A percentile compares a stretch with the other conserved stretches of the same genome.
These are phyloP conservation scores for Mrakia hoshinonis DNA, from an alignment of 768 basidiomycete genomes.

Conservation along the genomic window DNA sequence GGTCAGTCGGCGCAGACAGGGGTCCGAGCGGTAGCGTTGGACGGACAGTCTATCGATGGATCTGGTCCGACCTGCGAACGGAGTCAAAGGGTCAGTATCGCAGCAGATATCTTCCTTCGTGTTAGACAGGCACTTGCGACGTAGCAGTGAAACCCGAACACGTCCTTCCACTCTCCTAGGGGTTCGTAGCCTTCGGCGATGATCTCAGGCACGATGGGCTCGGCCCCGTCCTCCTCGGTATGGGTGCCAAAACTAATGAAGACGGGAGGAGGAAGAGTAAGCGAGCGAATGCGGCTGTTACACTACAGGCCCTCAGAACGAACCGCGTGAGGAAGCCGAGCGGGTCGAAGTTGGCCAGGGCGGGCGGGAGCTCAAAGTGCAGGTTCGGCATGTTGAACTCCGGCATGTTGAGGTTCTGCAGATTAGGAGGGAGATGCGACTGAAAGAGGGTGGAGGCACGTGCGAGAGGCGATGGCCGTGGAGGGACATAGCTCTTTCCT, in stretches of 20 bases:
- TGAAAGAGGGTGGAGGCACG: background rate
- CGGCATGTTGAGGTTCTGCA: constrained; percentile 4
- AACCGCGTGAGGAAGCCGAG: background rate
- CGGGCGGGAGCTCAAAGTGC: constrained; percentile 3
- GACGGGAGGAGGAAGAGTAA: no score
- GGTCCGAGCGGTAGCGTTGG: no score
- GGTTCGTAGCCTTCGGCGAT: constrained; percentile 5
- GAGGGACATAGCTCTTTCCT: background rate
- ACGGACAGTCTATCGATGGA: background rate
- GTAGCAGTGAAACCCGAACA: constrained; percentile 14
- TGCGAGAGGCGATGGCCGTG: constrained; percentile 1
- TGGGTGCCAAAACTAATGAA: background rate
- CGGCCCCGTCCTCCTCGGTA: background rate
- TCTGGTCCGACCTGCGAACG: constrained; percentile 9
- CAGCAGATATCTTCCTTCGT: no score
- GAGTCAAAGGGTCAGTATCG: background rate
- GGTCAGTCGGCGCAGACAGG: no score
- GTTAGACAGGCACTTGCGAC: background rate
- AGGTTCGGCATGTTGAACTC: background rate
- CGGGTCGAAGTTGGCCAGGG: constrained; percentile 2
- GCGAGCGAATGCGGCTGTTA: background rate
- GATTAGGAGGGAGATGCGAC: constrained; percentile 1
- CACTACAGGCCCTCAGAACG: background rate
- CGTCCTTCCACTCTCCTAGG: background rate
- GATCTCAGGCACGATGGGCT: constrained; percentile 7